A percentile compares a stretch with the other conserved stretches of the same genome.
These are phyloP conservation scores for Kalaharituber pfeilii DNA, from an alignment of 2,329 filamentous ascomycete genomes.

Conservation along the genomic window DNA sequence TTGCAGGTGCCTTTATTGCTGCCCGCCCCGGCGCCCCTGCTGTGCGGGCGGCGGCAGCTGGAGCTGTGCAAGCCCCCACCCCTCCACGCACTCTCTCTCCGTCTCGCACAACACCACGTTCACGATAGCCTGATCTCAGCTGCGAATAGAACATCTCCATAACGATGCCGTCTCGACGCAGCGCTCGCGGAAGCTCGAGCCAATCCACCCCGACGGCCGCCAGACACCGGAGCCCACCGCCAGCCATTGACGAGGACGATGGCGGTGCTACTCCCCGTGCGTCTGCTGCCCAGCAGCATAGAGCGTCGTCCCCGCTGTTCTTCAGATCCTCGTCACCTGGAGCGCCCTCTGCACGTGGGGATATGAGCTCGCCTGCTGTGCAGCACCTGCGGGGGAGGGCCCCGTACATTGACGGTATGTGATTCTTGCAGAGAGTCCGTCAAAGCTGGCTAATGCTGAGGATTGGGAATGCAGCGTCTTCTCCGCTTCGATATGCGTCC, in stretches of 20 bases:
- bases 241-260: not conserved
- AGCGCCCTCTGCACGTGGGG: not conserved
- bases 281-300: not conserved
- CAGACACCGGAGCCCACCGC: not conserved
- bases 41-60: too few relatives aligned
- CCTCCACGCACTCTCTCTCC: too few relatives aligned
- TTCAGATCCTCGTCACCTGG: not conserved
- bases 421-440: not conserved
- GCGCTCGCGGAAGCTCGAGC: not conserved
- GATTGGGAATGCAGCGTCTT: constrained; percentile 21
- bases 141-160: not conserved
- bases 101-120: too few relatives aligned
- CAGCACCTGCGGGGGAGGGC: not conserved
- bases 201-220: not conserved
- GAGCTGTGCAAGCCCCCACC: too few relatives aligned
- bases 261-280: not conserved
- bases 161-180: not conserved
- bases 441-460: not conserved
- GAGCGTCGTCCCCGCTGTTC: not conserved
- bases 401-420: not conserved
- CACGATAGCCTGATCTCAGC: too few relatives aligned
- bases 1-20: too few relatives aligned
- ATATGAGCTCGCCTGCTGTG: not conserved
- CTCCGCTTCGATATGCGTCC: constrained; percentile 20
- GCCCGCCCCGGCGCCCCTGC: too few relatives aligned